These are phyloP conservation scores for Penicillium sp. DNA, from an alignment of 2,329 filamentous ascomycete species.

Conservation along the genomic window DNA sequence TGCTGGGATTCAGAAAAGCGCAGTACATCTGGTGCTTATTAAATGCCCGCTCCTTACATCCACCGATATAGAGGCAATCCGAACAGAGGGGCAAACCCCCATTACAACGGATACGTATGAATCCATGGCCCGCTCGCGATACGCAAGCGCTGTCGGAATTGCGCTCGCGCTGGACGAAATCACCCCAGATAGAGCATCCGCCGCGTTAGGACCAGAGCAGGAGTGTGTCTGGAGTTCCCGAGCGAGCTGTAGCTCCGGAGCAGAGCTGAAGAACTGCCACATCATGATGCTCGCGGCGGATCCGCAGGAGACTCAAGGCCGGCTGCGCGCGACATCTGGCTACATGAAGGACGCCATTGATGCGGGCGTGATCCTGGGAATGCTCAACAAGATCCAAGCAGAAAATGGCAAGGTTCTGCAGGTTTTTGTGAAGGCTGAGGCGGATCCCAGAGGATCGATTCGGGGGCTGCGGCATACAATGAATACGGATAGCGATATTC, in stretches of 20 bases:
- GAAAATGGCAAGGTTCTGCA: constrained; percentile 4
- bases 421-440: constrained; percentile 7
- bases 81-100: background rate
- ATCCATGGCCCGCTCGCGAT: constrained; percentile 2
- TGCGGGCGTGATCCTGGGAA: background rate
- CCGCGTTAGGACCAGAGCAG: background rate
- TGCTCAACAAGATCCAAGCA: background rate
- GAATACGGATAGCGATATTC: constrained; percentile 9
- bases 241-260: constrained; percentile 6
- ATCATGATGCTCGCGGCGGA: constrained; percentile 7
- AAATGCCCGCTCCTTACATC: constrained; percentile 6
- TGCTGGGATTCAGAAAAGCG: background rate
- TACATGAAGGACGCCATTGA: constrained; percentile 11
- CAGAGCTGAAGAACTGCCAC: constrained; percentile 7
- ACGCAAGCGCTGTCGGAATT: constrained; percentile 5
- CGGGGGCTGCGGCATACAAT: constrained; percentile 5
- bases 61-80: constrained; percentile 1
- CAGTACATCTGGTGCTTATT: background rate
- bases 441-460: constrained; percentile 2
- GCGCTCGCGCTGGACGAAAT: background rate
- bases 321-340: constrained; percentile 1
- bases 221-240: background rate
- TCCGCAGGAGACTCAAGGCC: background rate
- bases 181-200: background rate
- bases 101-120: constrained; percentile 7